Base-by-base conservation (phyloP, 495 filamentous ascomycete species). In the Bathelium albidoporum region DNA sequence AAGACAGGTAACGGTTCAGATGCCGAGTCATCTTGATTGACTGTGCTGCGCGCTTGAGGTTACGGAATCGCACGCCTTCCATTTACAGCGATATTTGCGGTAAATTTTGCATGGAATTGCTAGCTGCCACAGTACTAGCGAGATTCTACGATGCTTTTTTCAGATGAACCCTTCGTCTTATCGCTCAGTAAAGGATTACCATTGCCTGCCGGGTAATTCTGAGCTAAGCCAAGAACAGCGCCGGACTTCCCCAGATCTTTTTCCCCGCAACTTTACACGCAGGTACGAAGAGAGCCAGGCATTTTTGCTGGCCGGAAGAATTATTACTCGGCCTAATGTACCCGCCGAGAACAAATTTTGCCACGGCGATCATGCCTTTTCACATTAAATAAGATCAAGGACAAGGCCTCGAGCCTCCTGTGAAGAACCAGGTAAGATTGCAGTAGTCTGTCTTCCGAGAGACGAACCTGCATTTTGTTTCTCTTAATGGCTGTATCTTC, bases 341-440 rank as follows among this genome's bases (percentile, higher is more conserved):
- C 22, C 24, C 49, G 29, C 49, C 49, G 49, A 55, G 49, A 10
- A 2, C 9, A 55, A 29, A 28, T 28, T n/a, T 28, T 55, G 16
- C 12, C 9, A 55, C 16, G 49, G 10, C 5, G 49, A 55, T 55
- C 22, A 55, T 29, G 12, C 49, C 22, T 55, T 26, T n/a, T 29
- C 22, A 55, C 29, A 16, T 55, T 24, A 28, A 55, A 55, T 55
- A 55, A 55, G 49, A 55, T 24, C 49, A 55, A 28, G 49, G 49
- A 20, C 44, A 29, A 28, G 24, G 12, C 24, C 49, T 55, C 20
- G 20, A 55, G 20, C 49, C 9, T 55, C 20, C 24, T 55, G 24
- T 11, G 22, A 10, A 26, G 5, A 29, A 29, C 16, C 49, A 55
- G 49, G 49, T 55, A 29, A 55, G 49, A 29, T 4, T 55, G 49